Evolutionary conservation across 108 stramenopile genomes (phyloP), one percentile per base, ranked within the genome.

Genomic region (Fragilariopsis cylindrus): DNA sequence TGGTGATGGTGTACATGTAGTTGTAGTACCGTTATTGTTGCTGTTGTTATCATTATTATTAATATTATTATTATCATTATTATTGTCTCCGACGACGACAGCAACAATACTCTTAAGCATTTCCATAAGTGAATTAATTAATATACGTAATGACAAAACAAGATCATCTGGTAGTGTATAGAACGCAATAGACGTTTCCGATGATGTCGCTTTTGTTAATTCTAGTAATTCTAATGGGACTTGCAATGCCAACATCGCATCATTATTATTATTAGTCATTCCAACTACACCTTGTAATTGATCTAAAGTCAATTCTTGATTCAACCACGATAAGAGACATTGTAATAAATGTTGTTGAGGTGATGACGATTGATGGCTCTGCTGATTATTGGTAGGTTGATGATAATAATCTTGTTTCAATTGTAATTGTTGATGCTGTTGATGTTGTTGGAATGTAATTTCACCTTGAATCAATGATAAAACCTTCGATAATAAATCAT

Each of bases 121-220:
- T 45, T 43, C 62, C 62, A 63, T 12, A 40, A 63, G 62, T n/a
- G 11, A 42, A 63, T 63, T 44, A 44, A 63, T 63, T 3, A 63
- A n/a, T n/a, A 63, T 45, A 3, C 62, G 40, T 44, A 63, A 40
- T n/a, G 62, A 63, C 42, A 63, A 13, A 12, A 21, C 58, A 40
- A 60, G 19, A 7, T 6, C 39, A 30, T 5, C 11, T 12, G 5
- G 7, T 56, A 19, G 16, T 56, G 13, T 15, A 53, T 13, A 53
- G 0, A 53, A 11, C 0, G 52, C 0, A 53, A 0, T 13, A 15
- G 30, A 30, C 30, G 30, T 30, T 30, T 30, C 30, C 30, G 30
- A 30, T 30, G 30, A 30, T 30, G 30, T 30, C 30, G 30, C 30
- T 30, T 30, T 41, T 63, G 62, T 63, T 30, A 30, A 30, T 30